These are phyloP conservation scores for Aspergillus luchuensis DNA, from an alignment of 2,329 filamentous ascomycete species.

Conservation along the genomic window DNA sequence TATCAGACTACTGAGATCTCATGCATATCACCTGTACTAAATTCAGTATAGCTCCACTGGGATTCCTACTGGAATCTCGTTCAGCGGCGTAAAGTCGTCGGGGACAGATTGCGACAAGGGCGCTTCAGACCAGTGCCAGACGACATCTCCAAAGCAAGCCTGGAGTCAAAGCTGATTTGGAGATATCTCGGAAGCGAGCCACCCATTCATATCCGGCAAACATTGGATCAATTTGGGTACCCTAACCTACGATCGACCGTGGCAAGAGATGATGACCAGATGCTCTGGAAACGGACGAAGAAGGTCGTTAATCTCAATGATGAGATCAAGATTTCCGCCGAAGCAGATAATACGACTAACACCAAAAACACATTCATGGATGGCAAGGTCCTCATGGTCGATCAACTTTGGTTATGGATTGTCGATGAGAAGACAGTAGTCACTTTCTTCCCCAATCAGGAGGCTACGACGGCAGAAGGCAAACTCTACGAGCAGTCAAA, in stretches of 20 bases:
- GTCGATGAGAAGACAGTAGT: constrained; percentile 39
- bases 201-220: constrained; percentile 63
- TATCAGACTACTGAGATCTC: accelerated
- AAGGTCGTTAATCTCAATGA: constrained; percentile 48
- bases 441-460: constrained; percentile 38
- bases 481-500: constrained; percentile 55
- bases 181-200: constrained; percentile 63
- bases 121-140: constrained; percentile 59
- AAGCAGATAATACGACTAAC: constrained; percentile 18
- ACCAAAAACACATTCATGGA: constrained; percentile 28
- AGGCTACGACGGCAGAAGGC: constrained; percentile 37
- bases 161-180: constrained; percentile 65
- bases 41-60: constrained; percentile 56
- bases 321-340: constrained; percentile 49
- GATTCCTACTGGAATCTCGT: constrained; percentile 64
- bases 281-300: constrained; percentile 65
- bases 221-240: constrained; percentile 66
- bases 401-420: constrained; percentile 63
- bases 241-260: constrained; percentile 63
- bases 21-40: neutral
- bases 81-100: constrained; percentile 58
- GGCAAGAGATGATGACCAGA: constrained; percentile 65
- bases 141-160: constrained; percentile 55
- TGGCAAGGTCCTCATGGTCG: constrained; percentile 64
- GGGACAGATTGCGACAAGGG: constrained; percentile 56